These are phyloP conservation scores for Ustilago bromivora DNA, from an alignment of 1,284 basidiomycete genomes.

Conservation along the genomic window DNA sequence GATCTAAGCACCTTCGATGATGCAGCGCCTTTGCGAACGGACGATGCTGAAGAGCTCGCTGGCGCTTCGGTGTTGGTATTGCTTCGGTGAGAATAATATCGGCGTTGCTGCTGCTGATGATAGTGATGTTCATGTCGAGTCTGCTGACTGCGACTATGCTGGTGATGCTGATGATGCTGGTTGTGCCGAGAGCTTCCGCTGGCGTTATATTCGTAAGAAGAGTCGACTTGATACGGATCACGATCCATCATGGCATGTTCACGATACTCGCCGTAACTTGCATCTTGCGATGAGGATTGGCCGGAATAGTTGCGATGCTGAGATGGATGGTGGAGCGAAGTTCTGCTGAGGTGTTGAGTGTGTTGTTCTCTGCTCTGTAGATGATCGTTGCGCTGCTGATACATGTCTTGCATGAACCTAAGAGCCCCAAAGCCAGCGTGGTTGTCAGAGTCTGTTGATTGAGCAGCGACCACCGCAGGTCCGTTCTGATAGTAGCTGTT, in stretches of 20 bases:
- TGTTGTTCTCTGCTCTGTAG: neutral
- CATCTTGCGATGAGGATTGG: constrained; percentile 2
- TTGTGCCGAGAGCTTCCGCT: neutral
- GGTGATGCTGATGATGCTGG: constrained; percentile 1
- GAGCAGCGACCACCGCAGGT: constrained; percentile 6
- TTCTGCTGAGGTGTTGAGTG: neutral
- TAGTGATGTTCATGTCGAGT: neutral
- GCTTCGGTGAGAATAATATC: too few species aligned
- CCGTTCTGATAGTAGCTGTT: constrained; percentile 10
- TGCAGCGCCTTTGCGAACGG: neutral
- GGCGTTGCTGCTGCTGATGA: constrained; percentile 1
- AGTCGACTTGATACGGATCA: neutral
- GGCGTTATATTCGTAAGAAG: neutral
- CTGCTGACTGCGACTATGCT: neutral
- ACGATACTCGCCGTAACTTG: constrained; percentile 1
- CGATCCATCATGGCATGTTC: neutral
- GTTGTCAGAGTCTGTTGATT: constrained; percentile 19
- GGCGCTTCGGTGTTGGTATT: neutral
- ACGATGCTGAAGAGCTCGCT: neutral
- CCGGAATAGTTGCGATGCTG: constrained; percentile 7
- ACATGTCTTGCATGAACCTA: constrained; percentile 46
- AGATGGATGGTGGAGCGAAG: constrained; percentile 6
- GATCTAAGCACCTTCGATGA: constrained; percentile 5
- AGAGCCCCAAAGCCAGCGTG: constrained; percentile 50
- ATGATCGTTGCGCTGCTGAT: constrained; percentile 14